These are phyloP conservation scores for Aspergillus conjunctus DNA, from an alignment of 495 filamentous ascomycete species.

Conservation along the genomic window DNA sequence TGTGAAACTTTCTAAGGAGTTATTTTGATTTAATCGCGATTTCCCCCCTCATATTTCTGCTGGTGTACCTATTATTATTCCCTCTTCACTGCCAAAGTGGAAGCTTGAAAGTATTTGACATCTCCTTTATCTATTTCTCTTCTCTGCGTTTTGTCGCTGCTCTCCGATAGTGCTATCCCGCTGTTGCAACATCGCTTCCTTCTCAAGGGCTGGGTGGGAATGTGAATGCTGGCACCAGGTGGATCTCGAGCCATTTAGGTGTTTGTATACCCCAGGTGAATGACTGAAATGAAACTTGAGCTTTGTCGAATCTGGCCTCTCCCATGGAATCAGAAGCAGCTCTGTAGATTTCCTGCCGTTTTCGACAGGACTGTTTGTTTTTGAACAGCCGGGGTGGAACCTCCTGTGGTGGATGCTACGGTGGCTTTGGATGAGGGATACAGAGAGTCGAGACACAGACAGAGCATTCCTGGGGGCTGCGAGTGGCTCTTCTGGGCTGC, in stretches of 20 bases:
- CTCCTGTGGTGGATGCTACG: conserved; percentile 4
- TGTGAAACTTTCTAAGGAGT: conserved; percentile 13
- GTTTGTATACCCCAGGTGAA: not conserved
- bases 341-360: conserved; percentile 1
- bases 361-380: conserved; percentile 5
- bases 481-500: not conserved
- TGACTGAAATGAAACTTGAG: conserved; percentile 3
- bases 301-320: not conserved
- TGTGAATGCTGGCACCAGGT: not conserved
- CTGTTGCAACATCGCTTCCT: not conserved
- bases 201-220: not conserved
- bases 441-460: not conserved
- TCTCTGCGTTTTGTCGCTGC: not conserved
- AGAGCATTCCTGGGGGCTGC: conserved; percentile 13
- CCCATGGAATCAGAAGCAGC: not conserved
- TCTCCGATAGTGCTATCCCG: not conserved
- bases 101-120: conserved; percentile 6
- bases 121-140: not conserved
- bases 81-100: conserved; percentile 19
- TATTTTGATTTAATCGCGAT: conserved; percentile 24
- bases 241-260: not conserved
- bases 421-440: not conserved
- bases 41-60: conserved; percentile 21
- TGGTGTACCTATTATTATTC: conserved; percentile 18
- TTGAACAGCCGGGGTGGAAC: conserved; percentile 7